Evolutionary conservation across 225 moss, liverwort and hornwort species (phyloP), one percentile per base, ranked within the genome.

Genomic region (Ulota crispa): DNA sequence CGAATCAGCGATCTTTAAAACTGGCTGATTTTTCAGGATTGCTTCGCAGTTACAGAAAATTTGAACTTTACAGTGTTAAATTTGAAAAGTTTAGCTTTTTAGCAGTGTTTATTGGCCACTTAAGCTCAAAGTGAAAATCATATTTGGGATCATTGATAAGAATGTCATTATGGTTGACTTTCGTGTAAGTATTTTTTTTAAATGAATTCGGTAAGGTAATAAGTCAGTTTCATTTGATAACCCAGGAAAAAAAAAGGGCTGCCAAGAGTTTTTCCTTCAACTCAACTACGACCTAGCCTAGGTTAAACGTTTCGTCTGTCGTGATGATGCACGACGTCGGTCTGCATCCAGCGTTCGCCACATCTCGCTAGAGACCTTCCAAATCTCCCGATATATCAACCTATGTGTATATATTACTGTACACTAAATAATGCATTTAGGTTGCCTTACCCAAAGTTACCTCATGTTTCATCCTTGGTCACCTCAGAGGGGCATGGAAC

Each of bases 271-370:
- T 81, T 66, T 11, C 66, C 42, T 21, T 24, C 13, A 52, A 59
- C 80, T 67, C 80, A 68, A 61, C 62, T 84, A 21, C 68, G 78
- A 70, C 70, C 63, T 78, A 87, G 69, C 68, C 14, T 45, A 59
- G 47, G 45, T 60, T 34, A 82, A 84, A 65, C 82, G 81, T 79
- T 85, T 79, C 76, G 60, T 50, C 82, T 75, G 70, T 78, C 43
- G 60, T 71, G 52, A n/a, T 71, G 52, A 64, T 71, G 32, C 75
- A 42, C 72, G 39, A 85, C 79, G 80, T 82, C 82, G 80, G 56
- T 85, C 79, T 80, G 76, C 63, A 85, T 88, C 82, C 82, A 59
- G 37, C 54, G 47, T 72, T 74, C 70, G 24, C 39, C 50, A 57
- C 68, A 78, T 62, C 77, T 83, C 68, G 14, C 75, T 82, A 50